phyloP scores from a whole-genome alignment of 768 basidiomycete genomes.

The Pulveroboletus ravenelii region DNA sequence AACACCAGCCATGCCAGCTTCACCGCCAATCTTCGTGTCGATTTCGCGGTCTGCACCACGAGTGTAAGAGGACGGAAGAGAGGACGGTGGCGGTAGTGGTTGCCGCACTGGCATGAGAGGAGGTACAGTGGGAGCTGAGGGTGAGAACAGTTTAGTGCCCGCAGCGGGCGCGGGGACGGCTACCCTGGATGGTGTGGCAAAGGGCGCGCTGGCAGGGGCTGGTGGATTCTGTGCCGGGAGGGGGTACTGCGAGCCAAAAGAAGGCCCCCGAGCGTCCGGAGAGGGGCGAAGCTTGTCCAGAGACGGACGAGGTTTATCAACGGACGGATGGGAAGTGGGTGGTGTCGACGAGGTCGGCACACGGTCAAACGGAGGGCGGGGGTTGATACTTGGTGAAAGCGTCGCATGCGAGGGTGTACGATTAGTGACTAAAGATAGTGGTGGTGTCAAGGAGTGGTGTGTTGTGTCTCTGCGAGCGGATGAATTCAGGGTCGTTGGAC shows the following conservation, averaged over 20 bases:
- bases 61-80: conserved; percentile 5
- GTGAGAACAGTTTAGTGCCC: conserved; percentile 15
- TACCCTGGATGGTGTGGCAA: conserved; percentile 7
- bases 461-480: conserved; percentile 11
- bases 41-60: conserved; percentile 33
- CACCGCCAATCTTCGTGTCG: conserved; percentile 71
- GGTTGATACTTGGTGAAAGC: conserved; percentile 3
- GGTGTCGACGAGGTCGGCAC: conserved; percentile 12
- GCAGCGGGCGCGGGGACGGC: conserved; percentile 8
- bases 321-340: conserved; percentile 12
- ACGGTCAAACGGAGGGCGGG: conserved; percentile 17
- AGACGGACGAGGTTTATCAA: conserved; percentile 14
- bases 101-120: conserved; percentile 15
- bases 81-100: conserved; percentile 14
- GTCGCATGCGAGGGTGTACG: conserved; percentile 10
- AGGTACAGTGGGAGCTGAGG: conserved; percentile 2
- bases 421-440: conserved; percentile 5
- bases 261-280: conserved; percentile 13
- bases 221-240: neutral
- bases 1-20: conserved; percentile 87
- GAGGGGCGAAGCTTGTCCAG: conserved; percentile 16
- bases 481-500: conserved; percentile 13
- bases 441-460: conserved; percentile 4
- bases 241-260: conserved; percentile 10
- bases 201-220: neutral